Percentiles rank a stretch among this genome's conserved stretches.
These are phyloP conservation scores for Xylaria sp. DNA, from an alignment of 495 filamentous ascomycete species.

Conservation along the genomic window DNA sequence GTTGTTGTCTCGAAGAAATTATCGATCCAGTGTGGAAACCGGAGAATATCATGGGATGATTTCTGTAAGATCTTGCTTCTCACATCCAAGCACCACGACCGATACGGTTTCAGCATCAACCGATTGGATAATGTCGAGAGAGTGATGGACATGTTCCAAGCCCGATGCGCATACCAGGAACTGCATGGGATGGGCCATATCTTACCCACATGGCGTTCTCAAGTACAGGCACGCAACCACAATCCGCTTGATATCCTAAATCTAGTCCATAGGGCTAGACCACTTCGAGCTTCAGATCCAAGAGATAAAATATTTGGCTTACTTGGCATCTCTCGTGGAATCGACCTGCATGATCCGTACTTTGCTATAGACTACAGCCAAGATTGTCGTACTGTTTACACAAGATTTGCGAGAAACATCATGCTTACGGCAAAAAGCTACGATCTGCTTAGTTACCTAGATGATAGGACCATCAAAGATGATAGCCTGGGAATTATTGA, in stretches of 20 bases:
- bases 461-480: too few species aligned
- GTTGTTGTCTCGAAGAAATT: slow-evolving; percentile 1
- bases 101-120: not conserved
- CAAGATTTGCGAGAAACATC: not conserved
- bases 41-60: slow-evolving; percentile 8
- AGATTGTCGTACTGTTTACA: not conserved
- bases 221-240: not conserved
- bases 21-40: not conserved
- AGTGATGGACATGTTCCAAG: slow-evolving; percentile 4
- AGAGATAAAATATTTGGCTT: slow-evolving; percentile 13
- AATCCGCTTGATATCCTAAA: not conserved
- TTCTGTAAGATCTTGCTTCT: not conserved
- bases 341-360: not conserved
- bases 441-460: not conserved
- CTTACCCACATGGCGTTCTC: not conserved
- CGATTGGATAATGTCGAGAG: not conserved
- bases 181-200: not conserved
- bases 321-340: not conserved
- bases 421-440: not conserved
- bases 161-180: not conserved
- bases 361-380: slow-evolving; percentile 9
- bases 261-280: not conserved
- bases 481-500: not conserved
- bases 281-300: not conserved
- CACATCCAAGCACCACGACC: not conserved